Evolutionary conservation across 441 rosid genomes (phyloP), one percentile per base, ranked within the genome.

Genomic region (Cnidoscolus chayamansa): DNA sequence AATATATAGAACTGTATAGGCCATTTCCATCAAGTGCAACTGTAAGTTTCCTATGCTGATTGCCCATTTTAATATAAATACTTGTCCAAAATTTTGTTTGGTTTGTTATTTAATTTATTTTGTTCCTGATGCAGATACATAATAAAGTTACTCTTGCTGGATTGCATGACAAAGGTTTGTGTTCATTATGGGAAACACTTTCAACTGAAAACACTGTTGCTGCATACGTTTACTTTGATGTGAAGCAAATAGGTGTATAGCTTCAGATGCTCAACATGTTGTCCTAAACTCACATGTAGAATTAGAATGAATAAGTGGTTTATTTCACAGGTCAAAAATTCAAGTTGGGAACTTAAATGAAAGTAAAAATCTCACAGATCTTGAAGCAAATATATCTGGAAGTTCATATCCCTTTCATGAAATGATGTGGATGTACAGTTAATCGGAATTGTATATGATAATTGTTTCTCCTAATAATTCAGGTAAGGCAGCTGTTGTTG

Each of bases 401-500:
- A 45, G 51, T 35, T 37, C 64, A 25, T 37, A 19, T 17, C 57
- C 25, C 15, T 40, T 32, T 63, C 47, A n/a, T 45, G 67, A 67
- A 35, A 1, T 31, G 50, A 40, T 3, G 45, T 40, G 13, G 63
- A 64, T 32, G 54, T 35, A 40, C 13, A 9, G 35, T 53, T 19
- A 25, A 10, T 66, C 43, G 49, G 37, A 7, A 2, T 16, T 9
- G 3, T 40, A 31, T 68, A 43, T 53, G 32, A 55, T 49, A 11
- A 40, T 63, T 73, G 20, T 58, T 55, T 72, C 54, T 55, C 16
- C 65, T 35, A 50, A 74, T 16, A 73, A 77, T 80, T 71, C 81
- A 92, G 99, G 97, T 71, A 95, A 93, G 80, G 97, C 99, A 25
- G 96, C 99, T 73, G 74, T 93, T 74, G 71, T 89, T 74, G 98